phyloP scores from a whole-genome alignment of 1,139 yeast genomes.

The Schwanniomyces etchellsii region DNA sequence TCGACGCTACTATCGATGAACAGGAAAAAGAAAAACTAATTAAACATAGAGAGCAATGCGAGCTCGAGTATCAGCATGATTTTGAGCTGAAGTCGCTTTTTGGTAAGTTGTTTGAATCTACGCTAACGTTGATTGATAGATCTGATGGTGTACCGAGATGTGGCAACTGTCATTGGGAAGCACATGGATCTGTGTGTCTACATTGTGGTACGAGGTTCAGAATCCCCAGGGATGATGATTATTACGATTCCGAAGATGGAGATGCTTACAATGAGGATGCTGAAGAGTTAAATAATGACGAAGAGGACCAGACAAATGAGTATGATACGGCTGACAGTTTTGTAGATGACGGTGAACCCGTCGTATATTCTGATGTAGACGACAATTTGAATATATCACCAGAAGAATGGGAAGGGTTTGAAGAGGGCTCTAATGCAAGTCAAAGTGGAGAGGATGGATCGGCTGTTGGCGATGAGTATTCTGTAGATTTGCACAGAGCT shows the following conservation, averaged over 20 bases:
- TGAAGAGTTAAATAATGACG: slow-evolving; percentile 14
- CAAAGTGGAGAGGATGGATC: background rate
- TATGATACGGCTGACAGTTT: slow-evolving; percentile 27
- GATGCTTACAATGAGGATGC: slow-evolving; percentile 21
- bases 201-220: slow-evolving; percentile 47
- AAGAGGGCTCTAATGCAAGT: background rate
- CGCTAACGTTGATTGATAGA: slow-evolving; percentile 48
- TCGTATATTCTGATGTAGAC: slow-evolving; percentile 1
- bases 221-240: slow-evolving; percentile 21
- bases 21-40: slow-evolving; percentile 15
- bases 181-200: slow-evolving; percentile 49
- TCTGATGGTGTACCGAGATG: slow-evolving; percentile 81
- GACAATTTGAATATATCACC: background rate
- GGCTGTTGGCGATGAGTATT: slow-evolving; percentile 6
- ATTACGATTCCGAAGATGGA: slow-evolving; percentile 23
- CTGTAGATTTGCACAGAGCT: slow-evolving; percentile 8
- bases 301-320: slow-evolving; percentile 12
- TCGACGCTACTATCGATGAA: slow-evolving; percentile 18
- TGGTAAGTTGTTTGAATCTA: slow-evolving; percentile 45
- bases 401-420: slow-evolving; percentile 1
- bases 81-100: slow-evolving; percentile 30
- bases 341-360: slow-evolving; percentile 16
- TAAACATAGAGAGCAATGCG: slow-evolving; percentile 19
- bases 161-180: slow-evolving; percentile 80
- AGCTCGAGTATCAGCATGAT: slow-evolving; percentile 34